A percentile compares a stretch with the other conserved stretches of the same genome.
Conservation (phyloP, 208 protist genomes). For the Leptomonas pyrrhocoris region DNA sequence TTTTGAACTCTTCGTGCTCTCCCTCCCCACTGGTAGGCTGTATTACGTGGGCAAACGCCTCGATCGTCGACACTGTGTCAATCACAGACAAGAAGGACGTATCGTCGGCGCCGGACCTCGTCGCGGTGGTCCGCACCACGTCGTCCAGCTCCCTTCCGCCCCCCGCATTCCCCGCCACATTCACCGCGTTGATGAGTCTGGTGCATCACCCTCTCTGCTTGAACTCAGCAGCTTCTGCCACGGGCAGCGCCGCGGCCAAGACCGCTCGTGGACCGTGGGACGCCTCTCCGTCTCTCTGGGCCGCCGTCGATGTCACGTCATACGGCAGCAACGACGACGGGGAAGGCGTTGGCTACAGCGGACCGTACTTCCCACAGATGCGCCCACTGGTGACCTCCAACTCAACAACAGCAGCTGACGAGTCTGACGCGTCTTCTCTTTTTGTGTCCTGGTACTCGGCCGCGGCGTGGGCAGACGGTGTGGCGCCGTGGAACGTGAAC, state of each 20-base stretch:
- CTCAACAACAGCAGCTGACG: background rate
- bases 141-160: background rate
- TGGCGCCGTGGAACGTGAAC: slow-evolving; percentile 23
- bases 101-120: too few species aligned
- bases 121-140: background rate
- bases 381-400: background rate
- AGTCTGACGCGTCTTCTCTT: background rate
- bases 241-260: background rate
- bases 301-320: slow-evolving; percentile 2
- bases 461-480: slow-evolving; percentile 31
- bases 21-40: slow-evolving; percentile 1
- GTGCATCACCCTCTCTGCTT: slow-evolving; percentile 8
- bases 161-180: background rate
- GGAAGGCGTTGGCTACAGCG: slow-evolving; percentile 14
- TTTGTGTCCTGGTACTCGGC: slow-evolving; percentile 31
- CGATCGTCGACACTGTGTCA: background rate
- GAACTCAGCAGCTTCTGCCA: background rate
- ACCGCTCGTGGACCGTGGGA: slow-evolving; percentile 11
- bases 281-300: slow-evolving; percentile 12
- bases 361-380: slow-evolving; percentile 29
- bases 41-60: slow-evolving; percentile 9
- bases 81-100: too few species aligned
- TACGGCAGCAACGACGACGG: background rate
- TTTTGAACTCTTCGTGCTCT: background rate
- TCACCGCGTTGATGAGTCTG: slow-evolving; percentile 11